A percentile compares a stretch with the other conserved stretches of the same genome.
Conservation (phyloP, 768 basidiomycete genomes). For the Russula ochroleuca region DNA sequence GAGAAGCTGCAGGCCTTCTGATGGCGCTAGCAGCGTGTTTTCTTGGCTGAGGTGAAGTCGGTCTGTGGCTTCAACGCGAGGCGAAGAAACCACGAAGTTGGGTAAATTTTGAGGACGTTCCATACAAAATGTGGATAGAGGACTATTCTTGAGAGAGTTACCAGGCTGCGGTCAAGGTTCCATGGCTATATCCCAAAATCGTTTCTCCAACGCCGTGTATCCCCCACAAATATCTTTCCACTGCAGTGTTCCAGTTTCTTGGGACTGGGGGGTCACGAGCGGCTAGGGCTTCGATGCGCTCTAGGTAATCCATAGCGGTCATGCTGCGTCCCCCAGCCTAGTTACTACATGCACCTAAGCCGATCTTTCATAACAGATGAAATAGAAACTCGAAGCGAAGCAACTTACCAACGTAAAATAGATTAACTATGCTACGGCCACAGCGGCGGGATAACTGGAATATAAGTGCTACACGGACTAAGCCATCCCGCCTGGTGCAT, state of each 20-base stretch:
- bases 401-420: background rate
- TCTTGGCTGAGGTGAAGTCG: constrained; percentile 90
- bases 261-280: too few species aligned
- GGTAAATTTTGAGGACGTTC: constrained; percentile 61
- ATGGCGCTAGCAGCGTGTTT: constrained; percentile 84
- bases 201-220: too few species aligned
- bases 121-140: constrained; percentile 71
- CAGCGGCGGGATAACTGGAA: background rate
- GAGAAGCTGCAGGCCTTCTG: constrained; percentile 61
- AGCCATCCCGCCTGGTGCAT: too few species aligned
- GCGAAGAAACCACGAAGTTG: constrained; percentile 45
- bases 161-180: constrained; percentile 60
- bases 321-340: too few species aligned
- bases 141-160: constrained; percentile 73
- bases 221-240: too few species aligned
- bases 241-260: too few species aligned
- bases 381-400: background rate
- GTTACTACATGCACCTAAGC: too few species aligned
- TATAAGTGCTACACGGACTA: background rate
- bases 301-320: too few species aligned
- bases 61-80: constrained; percentile 71
- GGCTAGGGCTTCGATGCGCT: constrained; percentile 72
- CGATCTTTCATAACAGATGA: constrained; percentile 22
- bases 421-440: background rate
- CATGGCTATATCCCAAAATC: too few species aligned